These are phyloP conservation scores for Fusarium falciforme DNA, from an alignment of 2,329 filamentous ascomycete genomes.

Conservation along the genomic window DNA sequence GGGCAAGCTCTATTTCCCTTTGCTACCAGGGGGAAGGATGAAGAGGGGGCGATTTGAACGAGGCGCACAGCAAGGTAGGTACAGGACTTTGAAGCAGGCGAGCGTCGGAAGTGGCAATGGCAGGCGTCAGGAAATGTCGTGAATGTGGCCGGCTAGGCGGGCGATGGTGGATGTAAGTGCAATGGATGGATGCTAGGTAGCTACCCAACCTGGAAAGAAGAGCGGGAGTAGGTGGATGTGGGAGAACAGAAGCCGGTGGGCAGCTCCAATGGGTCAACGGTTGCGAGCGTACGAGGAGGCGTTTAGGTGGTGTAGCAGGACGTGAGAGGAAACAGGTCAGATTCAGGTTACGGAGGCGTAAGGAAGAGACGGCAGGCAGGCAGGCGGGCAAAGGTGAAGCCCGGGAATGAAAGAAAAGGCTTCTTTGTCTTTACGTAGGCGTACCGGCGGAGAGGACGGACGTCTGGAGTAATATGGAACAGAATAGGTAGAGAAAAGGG, in stretches of 20 bases:
- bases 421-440: conserved; percentile 22
- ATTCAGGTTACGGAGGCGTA: conserved; percentile 26
- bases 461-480: neutral
- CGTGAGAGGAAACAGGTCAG: conserved; percentile 29
- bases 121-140: conserved; percentile 10
- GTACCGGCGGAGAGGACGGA: neutral
- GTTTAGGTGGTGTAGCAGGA: conserved; percentile 30
- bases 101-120: conserved; percentile 4
- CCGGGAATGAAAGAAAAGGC: conserved; percentile 1
- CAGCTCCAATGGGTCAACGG: conserved; percentile 15
- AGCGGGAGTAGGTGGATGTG: neutral
- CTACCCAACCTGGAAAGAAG: neutral
- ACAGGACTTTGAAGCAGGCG: neutral
- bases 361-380: conserved; percentile 9
- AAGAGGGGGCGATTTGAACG: neutral
- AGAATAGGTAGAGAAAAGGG: neutral
- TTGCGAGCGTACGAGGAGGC: conserved; percentile 32
- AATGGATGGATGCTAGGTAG: conserved; percentile 2
- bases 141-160: conserved; percentile 5
- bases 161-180: conserved; percentile 20
- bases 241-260: neutral
- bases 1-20: neutral
- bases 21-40: neutral
- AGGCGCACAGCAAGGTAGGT: neutral
- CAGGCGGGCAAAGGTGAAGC: conserved; percentile 8